Percentiles rank a stretch among this genome's conserved stretches.
These are phyloP conservation scores for Magnaporthiopsis rhizophila DNA, from an alignment of 2,329 filamentous ascomycete species.

Conservation along the genomic window DNA sequence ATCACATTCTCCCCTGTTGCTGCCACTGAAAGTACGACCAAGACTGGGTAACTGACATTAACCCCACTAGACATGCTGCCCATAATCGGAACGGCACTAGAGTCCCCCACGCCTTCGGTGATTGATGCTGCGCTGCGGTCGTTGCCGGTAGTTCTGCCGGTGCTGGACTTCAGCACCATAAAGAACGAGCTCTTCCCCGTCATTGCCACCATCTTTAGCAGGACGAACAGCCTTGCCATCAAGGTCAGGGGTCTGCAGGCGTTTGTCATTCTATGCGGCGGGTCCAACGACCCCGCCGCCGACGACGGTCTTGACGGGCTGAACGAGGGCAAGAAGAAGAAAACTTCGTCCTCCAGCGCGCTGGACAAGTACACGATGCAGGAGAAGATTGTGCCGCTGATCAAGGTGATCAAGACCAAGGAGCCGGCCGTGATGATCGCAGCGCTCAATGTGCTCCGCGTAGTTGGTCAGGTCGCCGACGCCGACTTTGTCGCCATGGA, in stretches of 20 bases:
- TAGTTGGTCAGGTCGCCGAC: conserved; percentile 76
- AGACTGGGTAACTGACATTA: neutral
- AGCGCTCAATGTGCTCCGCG: conserved; percentile 72
- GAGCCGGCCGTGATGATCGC: conserved; percentile 98
- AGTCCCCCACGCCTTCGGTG: conserved; percentile 81
- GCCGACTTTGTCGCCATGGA: conserved; percentile 89
- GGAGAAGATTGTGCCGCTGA: conserved; percentile 86
- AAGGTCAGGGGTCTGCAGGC: conserved; percentile 89
- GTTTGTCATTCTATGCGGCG: conserved; percentile 83
- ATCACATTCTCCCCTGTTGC: neutral
- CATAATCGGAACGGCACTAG: conserved; percentile 73
- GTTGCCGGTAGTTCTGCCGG: conserved; percentile 70
- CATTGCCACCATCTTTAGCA: conserved; percentile 82
- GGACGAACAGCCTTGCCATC: conserved; percentile 87
- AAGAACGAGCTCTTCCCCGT: conserved; percentile 96
- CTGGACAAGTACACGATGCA: conserved; percentile 98
- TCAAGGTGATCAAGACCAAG: conserved; percentile 93
- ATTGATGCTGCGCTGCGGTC: conserved; percentile 79
- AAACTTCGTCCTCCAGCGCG: conserved; percentile 63
- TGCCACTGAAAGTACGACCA: neutral
- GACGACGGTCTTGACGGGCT: conserved; percentile 73
- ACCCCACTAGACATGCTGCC: conserved; percentile 67
- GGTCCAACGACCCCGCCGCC: conserved; percentile 43
- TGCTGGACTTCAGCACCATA: conserved; percentile 91
- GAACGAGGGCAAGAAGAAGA: conserved; percentile 48